Evolutionary conservation across 176 grass and related monocot genomes (phyloP).

Genomic region (Triticum urartu): DNA sequence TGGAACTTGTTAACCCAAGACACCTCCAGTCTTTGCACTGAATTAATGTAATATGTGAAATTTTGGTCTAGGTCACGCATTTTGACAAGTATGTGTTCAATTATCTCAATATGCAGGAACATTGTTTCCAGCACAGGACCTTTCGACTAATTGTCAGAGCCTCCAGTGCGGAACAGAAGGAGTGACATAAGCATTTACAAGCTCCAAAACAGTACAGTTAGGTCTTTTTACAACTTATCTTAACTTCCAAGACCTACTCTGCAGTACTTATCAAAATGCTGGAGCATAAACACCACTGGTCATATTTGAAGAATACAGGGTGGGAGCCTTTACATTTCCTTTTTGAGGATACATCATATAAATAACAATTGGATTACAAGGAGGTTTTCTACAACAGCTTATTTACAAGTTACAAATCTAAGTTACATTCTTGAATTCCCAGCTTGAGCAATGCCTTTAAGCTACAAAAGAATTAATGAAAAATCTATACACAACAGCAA

Average conservation of each 20-base stretch:
- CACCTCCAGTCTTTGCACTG: background rate
- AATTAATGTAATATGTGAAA: background rate
- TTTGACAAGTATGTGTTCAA: background rate
- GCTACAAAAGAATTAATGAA: constrained; percentile 30
- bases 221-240: background rate
- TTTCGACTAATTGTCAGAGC: background rate
- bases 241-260: constrained; percentile 6
- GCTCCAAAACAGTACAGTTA: constrained; percentile 9
- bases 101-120: background rate
- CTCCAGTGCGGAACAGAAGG: background rate
- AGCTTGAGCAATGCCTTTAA: constrained; percentile 22
- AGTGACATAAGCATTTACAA: background rate
- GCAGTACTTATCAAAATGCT: background rate
- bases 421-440: constrained; percentile 27
- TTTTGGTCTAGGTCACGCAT: background rate
- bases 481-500: constrained; percentile 20
- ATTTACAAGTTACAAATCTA: constrained; percentile 36
- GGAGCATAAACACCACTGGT: background rate
- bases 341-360: constrained; percentile 29
- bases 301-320: constrained; percentile 1
- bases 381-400: constrained; percentile 13
- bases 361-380: constrained; percentile 31
- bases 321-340: constrained; percentile 21
- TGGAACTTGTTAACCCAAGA: background rate
- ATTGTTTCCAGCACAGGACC: background rate